Conservation (phyloP, 495 filamentous ascomycete species). For the Trichoderma virens region DNA sequence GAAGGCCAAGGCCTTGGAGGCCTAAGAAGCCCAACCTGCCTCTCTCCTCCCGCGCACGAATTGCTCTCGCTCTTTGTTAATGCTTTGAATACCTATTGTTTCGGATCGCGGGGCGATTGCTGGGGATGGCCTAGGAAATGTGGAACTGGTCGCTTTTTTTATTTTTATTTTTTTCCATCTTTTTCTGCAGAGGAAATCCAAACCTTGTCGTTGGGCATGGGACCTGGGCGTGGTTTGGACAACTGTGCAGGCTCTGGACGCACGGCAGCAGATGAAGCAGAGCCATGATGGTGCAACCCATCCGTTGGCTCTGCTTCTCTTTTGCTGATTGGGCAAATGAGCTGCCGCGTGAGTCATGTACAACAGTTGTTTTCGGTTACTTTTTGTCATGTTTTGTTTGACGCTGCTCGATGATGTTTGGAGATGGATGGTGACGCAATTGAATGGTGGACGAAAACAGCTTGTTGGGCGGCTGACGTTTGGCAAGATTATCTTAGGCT, state of each 20-base stretch:
- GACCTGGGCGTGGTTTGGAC: background rate
- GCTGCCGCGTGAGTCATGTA: background rate
- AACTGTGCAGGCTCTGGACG: background rate
- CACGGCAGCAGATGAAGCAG: background rate
- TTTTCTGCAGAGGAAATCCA: background rate
- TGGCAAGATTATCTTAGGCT: background rate
- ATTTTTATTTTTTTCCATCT: background rate
- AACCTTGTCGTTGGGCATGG: background rate
- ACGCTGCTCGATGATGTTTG: background rate
- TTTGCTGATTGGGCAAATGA: background rate
- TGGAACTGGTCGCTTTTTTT: background rate
- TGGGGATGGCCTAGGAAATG: background rate
- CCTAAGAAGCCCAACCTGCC: conserved; percentile 24
- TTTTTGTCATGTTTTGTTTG: background rate
- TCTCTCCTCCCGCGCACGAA: background rate
- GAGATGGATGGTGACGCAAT: background rate
- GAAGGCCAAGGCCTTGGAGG: conserved; percentile 68
- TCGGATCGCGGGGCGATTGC: background rate
- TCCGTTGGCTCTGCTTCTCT: background rate
- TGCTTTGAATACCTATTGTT: conserved; percentile 2
- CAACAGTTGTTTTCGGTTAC: background rate
- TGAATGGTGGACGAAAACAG: background rate
- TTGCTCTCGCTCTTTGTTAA: conserved; percentile 4
- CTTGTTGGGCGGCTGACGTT: background rate
- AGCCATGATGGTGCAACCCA: background rate